phyloP scores from a whole-genome alignment of 345 rosid species.

The Gossypium raimondii region DNA sequence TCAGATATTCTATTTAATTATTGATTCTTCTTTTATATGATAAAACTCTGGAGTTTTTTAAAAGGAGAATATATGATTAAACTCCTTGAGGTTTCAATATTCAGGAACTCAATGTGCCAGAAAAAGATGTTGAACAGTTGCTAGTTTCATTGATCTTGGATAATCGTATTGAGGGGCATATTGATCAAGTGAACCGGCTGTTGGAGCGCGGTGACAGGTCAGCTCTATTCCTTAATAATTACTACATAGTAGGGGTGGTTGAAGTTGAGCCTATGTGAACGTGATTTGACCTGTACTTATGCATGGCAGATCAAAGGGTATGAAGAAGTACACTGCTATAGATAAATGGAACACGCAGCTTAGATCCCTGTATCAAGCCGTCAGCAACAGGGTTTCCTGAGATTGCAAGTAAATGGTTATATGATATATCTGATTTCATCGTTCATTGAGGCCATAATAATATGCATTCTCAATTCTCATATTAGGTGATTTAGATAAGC shows the following conservation, averaged over 20 bases:
- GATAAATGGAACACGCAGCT: slow-evolving; percentile 98
- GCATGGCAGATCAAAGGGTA: slow-evolving; percentile 71
- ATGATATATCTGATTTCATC: neutral
- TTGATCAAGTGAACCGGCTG: slow-evolving; percentile 88
- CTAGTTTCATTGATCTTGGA: slow-evolving; percentile 84
- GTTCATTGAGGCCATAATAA: neutral
- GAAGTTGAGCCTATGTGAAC: neutral
- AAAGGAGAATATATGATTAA: neutral
- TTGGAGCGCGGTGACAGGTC: slow-evolving; percentile 87
- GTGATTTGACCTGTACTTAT: neutral
- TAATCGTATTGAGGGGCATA: slow-evolving; percentile 88
- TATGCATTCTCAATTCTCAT: neutral
- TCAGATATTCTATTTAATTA: neutral
- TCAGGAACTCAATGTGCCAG: slow-evolving; percentile 93
- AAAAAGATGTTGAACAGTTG: slow-evolving; percentile 86
- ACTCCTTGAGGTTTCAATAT: slow-evolving; percentile 3
- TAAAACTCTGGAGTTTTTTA: neutral
- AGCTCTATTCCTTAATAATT: neutral
- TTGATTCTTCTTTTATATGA: neutral
- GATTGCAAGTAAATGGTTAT: neutral
- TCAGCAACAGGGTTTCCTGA: slow-evolving; percentile 72
- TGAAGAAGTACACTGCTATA: slow-evolving; percentile 80
- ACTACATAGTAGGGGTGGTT: neutral
- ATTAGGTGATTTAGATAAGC: neutral
- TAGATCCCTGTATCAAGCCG: slow-evolving; percentile 56